phyloP scores from a whole-genome alignment of 1,284 basidiomycete genomes.

The Naganishia liquefaciens region DNA sequence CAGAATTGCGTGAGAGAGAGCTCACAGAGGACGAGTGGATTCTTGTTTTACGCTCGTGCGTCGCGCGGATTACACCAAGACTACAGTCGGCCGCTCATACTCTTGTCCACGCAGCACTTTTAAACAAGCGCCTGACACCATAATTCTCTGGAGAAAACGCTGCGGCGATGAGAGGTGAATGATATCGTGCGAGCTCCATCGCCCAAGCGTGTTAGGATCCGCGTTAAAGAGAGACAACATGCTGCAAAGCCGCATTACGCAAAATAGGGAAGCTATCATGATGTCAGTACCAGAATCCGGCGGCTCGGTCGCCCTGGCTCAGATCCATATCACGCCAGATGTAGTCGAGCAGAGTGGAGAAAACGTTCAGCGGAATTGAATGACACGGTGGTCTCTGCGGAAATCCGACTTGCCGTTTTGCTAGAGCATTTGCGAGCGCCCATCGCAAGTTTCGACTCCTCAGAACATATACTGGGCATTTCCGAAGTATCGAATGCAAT shows the following conservation, averaged over 20 bases:
- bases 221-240: slow-evolving; percentile 91
- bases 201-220: slow-evolving; percentile 89
- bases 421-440: background rate
- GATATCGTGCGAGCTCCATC: slow-evolving; percentile 58
- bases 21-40: slow-evolving; percentile 95
- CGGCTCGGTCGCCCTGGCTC: too few species aligned
- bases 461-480: background rate
- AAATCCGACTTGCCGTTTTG: background rate
- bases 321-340: too few species aligned
- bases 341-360: background rate
- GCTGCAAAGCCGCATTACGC: slow-evolving; percentile 82
- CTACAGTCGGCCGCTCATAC: too few species aligned
- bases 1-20: slow-evolving; percentile 79
- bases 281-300: slow-evolving; percentile 60
- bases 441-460: background rate
- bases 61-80: slow-evolving; percentile 44
- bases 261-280: slow-evolving; percentile 89
- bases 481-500: background rate
- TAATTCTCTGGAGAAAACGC: slow-evolving; percentile 89
- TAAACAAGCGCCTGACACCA: slow-evolving; percentile 92
- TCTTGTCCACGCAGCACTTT: too few species aligned
- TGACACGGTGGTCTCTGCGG: background rate
- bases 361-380: background rate
- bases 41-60: slow-evolving; percentile 81
- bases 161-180: slow-evolving; percentile 75